Percentiles rank a stretch among this genome's conserved stretches.
Evolutionary conservation across 164 flowering plant species (phyloP).

Genomic region (Vitis vinifera): ASM3070453v1 NC_081806.1:8296501-8297000

Average conservation of each 20-base stretch:
- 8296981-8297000: too few species aligned
- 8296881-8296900: too few species aligned
- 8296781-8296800: not conserved
- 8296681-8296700: conserved; percentile 87
- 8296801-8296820: not conserved
- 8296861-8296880: too few species aligned
- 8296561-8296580: conserved; percentile 62
- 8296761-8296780: not conserved
- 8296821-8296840: not conserved
- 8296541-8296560: conserved; percentile 62
- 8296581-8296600: conserved; percentile 72
- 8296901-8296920: too few species aligned
- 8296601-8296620: conserved; percentile 58
- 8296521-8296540: conserved; percentile 14
- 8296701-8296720: conserved; percentile 91
- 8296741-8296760: conserved; percentile 35
- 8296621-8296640: conserved; percentile 65
- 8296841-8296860: not conserved
- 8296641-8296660: conserved; percentile 62
- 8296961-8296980: too few species aligned
- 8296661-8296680: conserved; percentile 71
- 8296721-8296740: conserved; percentile 75
- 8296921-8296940: too few species aligned
- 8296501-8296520: conserved; percentile 56
- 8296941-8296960: too few species aligned